These are phyloP conservation scores for Hypomontagnella submonticulosa DNA, from an alignment of 495 filamentous ascomycete genomes.

Conservation along the genomic window DNA sequence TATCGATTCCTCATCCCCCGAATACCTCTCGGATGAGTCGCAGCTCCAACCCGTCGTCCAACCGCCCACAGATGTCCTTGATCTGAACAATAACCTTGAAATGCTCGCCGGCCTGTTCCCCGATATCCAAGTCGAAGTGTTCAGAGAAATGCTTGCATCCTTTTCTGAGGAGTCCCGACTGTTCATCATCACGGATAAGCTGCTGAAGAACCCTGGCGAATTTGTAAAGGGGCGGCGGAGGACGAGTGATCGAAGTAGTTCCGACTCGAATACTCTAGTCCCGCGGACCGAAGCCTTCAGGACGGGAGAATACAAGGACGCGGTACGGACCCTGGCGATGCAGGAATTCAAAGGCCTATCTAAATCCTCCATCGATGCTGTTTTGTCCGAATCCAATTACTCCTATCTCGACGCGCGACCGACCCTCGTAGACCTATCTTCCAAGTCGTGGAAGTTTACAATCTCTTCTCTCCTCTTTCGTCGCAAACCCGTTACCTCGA, in stretches of 20 bases:
- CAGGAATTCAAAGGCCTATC: slow-evolving; percentile 88
- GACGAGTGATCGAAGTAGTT: slow-evolving; percentile 51
- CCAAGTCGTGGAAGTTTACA: slow-evolving; percentile 87
- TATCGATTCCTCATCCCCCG: slow-evolving; percentile 31
- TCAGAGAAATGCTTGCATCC: slow-evolving; percentile 84
- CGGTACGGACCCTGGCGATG: slow-evolving; percentile 68
- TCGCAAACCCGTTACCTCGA: slow-evolving; percentile 69
- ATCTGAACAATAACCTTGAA: slow-evolving; percentile 79
- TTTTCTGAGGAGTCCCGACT: slow-evolving; percentile 86
- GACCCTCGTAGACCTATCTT: slow-evolving; percentile 76
- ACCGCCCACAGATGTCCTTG: slow-evolving; percentile 69
- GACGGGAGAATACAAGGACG: slow-evolving; percentile 74
- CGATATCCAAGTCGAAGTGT: slow-evolving; percentile 87
- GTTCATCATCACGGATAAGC: slow-evolving; percentile 83
- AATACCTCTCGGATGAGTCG: slow-evolving; percentile 59
- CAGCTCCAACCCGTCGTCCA: slow-evolving; percentile 53
- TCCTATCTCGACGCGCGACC: slow-evolving; percentile 82
- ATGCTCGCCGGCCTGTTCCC: slow-evolving; percentile 83
- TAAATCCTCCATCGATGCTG: slow-evolving; percentile 82
- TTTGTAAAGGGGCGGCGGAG: slow-evolving; percentile 82
- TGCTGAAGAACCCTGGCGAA: slow-evolving; percentile 79
- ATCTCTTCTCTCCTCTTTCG: slow-evolving; percentile 78
- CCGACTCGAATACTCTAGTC: slow-evolving; percentile 53
- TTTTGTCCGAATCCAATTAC: slow-evolving; percentile 91
- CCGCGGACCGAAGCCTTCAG: slow-evolving; percentile 79